Evolutionary conservation across 768 basidiomycete species (phyloP).

Genomic region (Agrocybe chaxingu): DNA sequence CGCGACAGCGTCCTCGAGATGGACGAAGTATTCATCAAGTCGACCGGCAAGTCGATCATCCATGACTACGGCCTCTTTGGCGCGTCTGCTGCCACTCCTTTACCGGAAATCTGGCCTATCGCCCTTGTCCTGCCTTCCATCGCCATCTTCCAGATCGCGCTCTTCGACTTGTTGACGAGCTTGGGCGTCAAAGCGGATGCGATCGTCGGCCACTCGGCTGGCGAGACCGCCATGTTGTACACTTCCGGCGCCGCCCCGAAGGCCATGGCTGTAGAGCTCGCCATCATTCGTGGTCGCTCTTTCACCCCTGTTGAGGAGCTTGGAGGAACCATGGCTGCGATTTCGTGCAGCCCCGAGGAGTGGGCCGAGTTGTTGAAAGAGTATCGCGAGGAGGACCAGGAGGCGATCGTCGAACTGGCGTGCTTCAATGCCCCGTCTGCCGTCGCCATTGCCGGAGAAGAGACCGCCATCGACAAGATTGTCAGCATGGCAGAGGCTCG

Average conservation of each 20-base stretch:
- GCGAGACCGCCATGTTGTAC: conserved; percentile 42
- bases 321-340: conserved; percentile 43
- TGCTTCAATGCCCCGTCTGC: conserved; percentile 38
- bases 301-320: conserved; percentile 28
- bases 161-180: conserved; percentile 35
- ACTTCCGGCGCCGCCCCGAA: conserved; percentile 39
- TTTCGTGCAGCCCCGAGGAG: conserved; percentile 28
- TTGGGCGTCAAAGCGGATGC: conserved; percentile 34
- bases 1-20: conserved; percentile 32
- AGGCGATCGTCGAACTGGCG: conserved; percentile 31
- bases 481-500: conserved; percentile 22
- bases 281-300: conserved; percentile 37
- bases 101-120: conserved; percentile 29
- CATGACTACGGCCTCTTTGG: conserved; percentile 33
- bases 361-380: conserved; percentile 22
- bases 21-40: conserved; percentile 27
- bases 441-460: conserved; percentile 33
- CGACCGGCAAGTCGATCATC: conserved; percentile 34
- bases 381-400: conserved; percentile 4
- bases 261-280: conserved; percentile 38
- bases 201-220: conserved; percentile 46
- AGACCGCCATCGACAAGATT: conserved; percentile 22
- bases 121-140: conserved; percentile 37
- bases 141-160: conserved; percentile 43
- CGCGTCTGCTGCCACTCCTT: conserved; percentile 4